Evolutionary conservation across 2,329 filamentous ascomycete species (phyloP), one percentile per base, ranked within the genome.

Genomic region (Xylariales sp.): DNA sequence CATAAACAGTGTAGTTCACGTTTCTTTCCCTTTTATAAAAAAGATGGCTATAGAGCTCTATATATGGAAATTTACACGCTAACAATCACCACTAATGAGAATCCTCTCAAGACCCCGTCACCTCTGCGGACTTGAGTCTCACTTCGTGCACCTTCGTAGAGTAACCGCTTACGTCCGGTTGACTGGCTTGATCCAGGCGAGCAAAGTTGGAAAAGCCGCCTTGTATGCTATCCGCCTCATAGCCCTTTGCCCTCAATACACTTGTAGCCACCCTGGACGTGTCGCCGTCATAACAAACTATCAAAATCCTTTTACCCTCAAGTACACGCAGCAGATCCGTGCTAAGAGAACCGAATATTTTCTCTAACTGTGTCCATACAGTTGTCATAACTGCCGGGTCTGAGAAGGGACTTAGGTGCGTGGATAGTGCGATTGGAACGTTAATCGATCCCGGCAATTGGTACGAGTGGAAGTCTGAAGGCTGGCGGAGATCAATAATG

Each of bases 211-310:
- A 46, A 34, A 74, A 73, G 1, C 85, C 85, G 8, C 83, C 84
- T 28, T 78, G 76, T 28, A 87, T 71, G 70, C 82, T 85, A 49
- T 83, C 81, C 0, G 84, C 83, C 64, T 81, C 79, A 30, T 82
- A 77, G 0, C 83, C 84, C 69, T 84, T 85, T 0, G 83, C 84
- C 5, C 85, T 79, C 55, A 88, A 73, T 2, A 88, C 81, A 61
- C 85, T 87, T 2, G 84, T 84, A 2, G 85, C 86, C 5, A 88
- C 81, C 0, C 86, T 80, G 4, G 86, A 80, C 36, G 82, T 84
- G 65, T 89, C 85, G 2, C 86, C 86, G 54, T 86, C 79, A 59
- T 87, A 87, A 73, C 86, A 88, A 9, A 86, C 73, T 9, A 87
- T 71, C 10, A 88, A 71, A 12, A 85, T 73, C 5, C 79, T 79